Base-by-base conservation (phyloP, 2,329 filamentous ascomycete genomes). In the Cercospora sp. region DNA sequence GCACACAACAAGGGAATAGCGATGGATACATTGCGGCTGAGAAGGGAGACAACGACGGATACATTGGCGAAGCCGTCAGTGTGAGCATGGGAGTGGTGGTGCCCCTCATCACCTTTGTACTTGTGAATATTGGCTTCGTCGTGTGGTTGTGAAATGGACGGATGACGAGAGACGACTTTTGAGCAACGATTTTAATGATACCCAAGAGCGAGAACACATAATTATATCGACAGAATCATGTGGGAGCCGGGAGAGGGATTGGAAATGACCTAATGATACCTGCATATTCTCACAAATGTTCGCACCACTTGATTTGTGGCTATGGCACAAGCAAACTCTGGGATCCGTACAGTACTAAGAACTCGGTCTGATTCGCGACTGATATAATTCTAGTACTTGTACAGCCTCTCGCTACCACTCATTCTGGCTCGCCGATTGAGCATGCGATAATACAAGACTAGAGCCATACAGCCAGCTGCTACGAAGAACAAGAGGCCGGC, bases 401-500 rank as follows among this genome's bases (percentile, higher is more conserved):
- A 73, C 9, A 67, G 42, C 63, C 72, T 66, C 10, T 31, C 51
- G 12, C 67, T 69, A 3, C 70, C 70, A 33, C 23, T 65, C 57
- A 23, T 65, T 30, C 63, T 57, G 8, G 72, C 62, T 26, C 72
- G 72, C 64, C 74, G 70, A 71, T 85, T 85, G 69, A 78, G 80
- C 75, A 81, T 77, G 2, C 82, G 83, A 71, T 90, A 90, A 72
- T 86, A 89, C 16, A 84, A 30, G 63, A 87, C 80, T 69, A 91
- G 73, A 3, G 82, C 79, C 5, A 87, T 73, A 66, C 86, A 85
- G 1, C 87, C 87, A 0, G 80, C 82, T 1, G 84, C 81, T 0
- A 89, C 87, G 68, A 89, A 84, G 12, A 90, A 80, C 48, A 90
- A 73, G 71, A 90, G 77, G 10, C 80, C 87, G 2, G 87, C 87